phyloP scores from a whole-genome alignment of 768 basidiomycete species.

The Daedaleopsis nitida region DNA sequence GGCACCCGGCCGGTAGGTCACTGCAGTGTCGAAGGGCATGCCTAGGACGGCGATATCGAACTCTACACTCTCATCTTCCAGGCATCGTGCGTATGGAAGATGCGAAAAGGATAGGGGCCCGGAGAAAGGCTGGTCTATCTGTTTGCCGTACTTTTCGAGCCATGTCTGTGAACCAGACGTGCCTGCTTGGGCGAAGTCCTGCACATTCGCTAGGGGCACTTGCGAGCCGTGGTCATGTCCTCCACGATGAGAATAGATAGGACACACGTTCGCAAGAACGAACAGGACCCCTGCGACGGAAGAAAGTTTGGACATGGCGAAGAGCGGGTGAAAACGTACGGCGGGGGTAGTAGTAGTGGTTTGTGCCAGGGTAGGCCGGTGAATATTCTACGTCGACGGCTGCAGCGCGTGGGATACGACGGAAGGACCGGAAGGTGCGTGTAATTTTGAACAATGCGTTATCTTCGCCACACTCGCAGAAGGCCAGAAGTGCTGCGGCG shows the following conservation, averaged over 20 bases:
- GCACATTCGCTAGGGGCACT: slow-evolving; percentile 6
- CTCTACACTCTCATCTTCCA: slow-evolving; percentile 52
- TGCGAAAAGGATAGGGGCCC: slow-evolving; percentile 87
- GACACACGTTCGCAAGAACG: neutral
- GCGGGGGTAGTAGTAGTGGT: neutral
- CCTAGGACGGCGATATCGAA: slow-evolving; percentile 84
- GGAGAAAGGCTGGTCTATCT: slow-evolving; percentile 73
- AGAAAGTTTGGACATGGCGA: slow-evolving; percentile 1
- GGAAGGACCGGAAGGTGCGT: too few relatives aligned
- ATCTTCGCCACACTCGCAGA: too few relatives aligned
- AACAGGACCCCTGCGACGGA: neutral
- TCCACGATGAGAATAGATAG: neutral
- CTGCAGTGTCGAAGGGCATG: slow-evolving; percentile 76
- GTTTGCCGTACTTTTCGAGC: slow-evolving; percentile 73
- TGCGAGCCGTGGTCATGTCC: neutral
- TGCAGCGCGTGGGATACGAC: too few relatives aligned
- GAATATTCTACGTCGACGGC: too few relatives aligned
- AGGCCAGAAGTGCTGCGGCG: too few relatives aligned
- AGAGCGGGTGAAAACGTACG: neutral
- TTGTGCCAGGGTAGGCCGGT: neutral
- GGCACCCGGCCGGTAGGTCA: slow-evolving; percentile 59
- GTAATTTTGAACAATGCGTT: too few relatives aligned
- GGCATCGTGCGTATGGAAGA: slow-evolving; percentile 70
- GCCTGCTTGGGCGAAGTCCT: slow-evolving; percentile 8
- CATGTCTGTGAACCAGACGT: slow-evolving; percentile 45